Conservation (phyloP, 225 moss, liverwort and hornwort genomes). For the Pseudoscleropodium purum region DNA sequence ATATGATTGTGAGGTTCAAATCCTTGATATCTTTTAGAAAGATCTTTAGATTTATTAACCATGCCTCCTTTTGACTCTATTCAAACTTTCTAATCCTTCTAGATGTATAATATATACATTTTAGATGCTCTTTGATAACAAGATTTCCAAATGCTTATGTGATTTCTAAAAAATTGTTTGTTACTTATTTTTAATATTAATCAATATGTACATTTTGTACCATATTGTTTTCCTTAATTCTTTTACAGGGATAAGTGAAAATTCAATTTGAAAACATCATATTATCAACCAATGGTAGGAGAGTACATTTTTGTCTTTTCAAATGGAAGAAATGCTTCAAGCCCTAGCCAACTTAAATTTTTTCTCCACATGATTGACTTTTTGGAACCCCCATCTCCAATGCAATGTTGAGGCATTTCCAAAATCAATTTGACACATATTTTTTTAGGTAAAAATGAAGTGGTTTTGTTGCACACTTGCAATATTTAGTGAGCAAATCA, state of each 20-base stretch:
- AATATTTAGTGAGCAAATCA: background rate
- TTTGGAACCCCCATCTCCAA: no score
- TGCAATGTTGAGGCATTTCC: background rate
- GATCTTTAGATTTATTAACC: background rate
- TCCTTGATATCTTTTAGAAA: background rate
- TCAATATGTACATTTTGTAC: no score
- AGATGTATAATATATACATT: background rate
- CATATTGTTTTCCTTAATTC: background rate
- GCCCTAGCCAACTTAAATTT: background rate
- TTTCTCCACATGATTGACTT: no score
- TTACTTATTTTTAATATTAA: background rate
- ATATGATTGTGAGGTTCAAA: background rate
- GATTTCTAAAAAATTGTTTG: background rate
- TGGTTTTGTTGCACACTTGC: background rate
- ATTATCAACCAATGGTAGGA: background rate
- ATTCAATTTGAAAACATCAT: background rate
- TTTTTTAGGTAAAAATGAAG: background rate
- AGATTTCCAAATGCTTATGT: background rate
- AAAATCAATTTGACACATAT: no score
- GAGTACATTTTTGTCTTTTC: background rate
- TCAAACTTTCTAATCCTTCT: background rate
- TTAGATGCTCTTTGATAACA: background rate
- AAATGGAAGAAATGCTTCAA: background rate
- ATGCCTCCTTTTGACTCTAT: background rate
- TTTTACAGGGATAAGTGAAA: background rate